Conservation (phyloP, 225 moss, liverwort and hornwort genomes). For the Pseudoscleropodium purum region DNA sequence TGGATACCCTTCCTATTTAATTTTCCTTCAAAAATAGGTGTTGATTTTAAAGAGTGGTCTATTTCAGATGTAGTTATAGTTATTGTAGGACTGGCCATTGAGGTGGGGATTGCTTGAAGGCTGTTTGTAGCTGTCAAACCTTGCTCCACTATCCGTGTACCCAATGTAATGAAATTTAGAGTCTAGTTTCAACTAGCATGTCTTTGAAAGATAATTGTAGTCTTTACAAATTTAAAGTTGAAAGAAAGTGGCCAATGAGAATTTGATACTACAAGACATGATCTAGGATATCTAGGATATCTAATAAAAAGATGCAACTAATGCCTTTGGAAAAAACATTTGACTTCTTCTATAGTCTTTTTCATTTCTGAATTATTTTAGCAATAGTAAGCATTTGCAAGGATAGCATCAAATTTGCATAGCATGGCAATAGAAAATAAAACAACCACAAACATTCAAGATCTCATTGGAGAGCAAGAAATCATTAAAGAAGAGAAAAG, state of each 20-base stretch:
- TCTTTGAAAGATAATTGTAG: neutral
- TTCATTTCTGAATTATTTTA: neutral
- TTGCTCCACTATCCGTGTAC: fast-evolving
- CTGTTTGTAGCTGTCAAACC: fast-evolving
- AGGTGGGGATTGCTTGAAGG: neutral
- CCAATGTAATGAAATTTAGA: neutral
- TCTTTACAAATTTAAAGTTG: neutral
- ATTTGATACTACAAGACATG: too few relatives aligned
- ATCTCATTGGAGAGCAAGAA: too few relatives aligned
- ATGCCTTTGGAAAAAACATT: neutral
- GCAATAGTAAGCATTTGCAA: neutral
- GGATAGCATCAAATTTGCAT: neutral
- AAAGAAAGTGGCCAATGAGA: neutral
- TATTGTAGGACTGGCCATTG: too few relatives aligned
- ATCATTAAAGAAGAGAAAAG: too few relatives aligned
- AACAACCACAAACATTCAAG: too few relatives aligned
- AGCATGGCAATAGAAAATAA: neutral
- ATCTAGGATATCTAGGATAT: fast-evolving
- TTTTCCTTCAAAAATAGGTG: too few relatives aligned
- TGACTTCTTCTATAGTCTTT: fast-evolving
- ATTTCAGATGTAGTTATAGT: too few relatives aligned
- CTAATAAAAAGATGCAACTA: neutral
- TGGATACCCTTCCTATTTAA: too few relatives aligned
- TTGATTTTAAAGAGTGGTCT: too few relatives aligned
- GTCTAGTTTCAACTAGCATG: neutral